Base-by-base conservation (phyloP, 2,329 filamentous ascomycete species). In the Exophiala sideris region DNA sequence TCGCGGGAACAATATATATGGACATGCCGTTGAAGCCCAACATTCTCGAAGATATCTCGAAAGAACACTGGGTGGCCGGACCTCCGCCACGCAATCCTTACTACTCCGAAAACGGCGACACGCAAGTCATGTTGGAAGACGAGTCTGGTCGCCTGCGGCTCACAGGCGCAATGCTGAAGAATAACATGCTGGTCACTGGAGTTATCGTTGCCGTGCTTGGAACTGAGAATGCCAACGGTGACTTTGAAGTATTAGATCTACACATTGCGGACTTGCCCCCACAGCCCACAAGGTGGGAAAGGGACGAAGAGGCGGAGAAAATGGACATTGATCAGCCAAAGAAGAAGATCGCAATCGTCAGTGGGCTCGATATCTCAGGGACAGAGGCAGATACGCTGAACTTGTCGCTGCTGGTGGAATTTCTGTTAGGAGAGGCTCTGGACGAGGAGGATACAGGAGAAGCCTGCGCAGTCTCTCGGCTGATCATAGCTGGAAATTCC, bases 1-100 rank as follows among this genome's bases (percentile, higher is more conserved):
- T 99, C 12, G 81, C 86, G 0, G 94, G 95, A 12, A 99, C 94
- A 0, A 84, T 97, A 32, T 99, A 95, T 70, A 95, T 97, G 87
- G 90, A 97, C 60, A 91, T 99, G 89, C 83, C 88, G 2, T 72
- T 96, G 66, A 99, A 99, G 74, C 94, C 95, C 1, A 95, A 95
- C 67, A 92, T 99, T 69, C 76, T 99, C 33, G 91, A 96, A 56
- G 94, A 99, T 65, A 88, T 99, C 39, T 87, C 89, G 38, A 95
- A 95, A 72, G 92, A 96, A 87, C 88, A 91, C 68, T 96, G 89
- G 86, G 90, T 95, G 55, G 86, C 89, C 0, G 90, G 88, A 1
- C 91, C 91, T 7, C 84, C 88, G 11, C 81, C 84, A 6, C 81
- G 86, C 56, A 79, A 86, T 60, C 94, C 90, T 63, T 96, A 96